Evolutionary conservation across 371 early-diverging fungal species (phyloP), one percentile per base, ranked within the genome.

Genomic region (Dichotomocladium elegans): DNA sequence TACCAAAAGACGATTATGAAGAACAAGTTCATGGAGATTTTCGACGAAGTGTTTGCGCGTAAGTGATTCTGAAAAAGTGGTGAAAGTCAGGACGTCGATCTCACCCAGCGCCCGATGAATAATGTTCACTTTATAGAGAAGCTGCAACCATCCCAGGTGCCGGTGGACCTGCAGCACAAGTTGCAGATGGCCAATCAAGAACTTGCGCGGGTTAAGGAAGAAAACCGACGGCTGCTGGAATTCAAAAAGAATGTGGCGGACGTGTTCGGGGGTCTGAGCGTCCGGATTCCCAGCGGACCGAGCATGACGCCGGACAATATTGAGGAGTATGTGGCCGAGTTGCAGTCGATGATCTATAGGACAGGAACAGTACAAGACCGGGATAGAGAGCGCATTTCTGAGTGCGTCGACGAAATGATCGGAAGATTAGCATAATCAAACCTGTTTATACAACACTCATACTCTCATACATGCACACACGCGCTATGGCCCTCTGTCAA

Each of bases 201-300:
- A 47, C 27, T 37, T 11, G 34, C 15, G 8, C 42, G 58, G 2
- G 21, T 58, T 19, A 35, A 33, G 22, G 54, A 60, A 34, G 60
- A 60, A 28, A 8, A 41, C 19, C 55, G 55, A 19, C 54, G 50
- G 22, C n/a, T 33, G 6, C 11, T 25, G 14, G 59, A 58, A 8
- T 60, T 60, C 51, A 60, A 60, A 22, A 33, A 31, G 29, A 45
- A 21, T 21, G 60, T 60, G 27, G 50, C 54, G 10, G 55, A 55
- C 17, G 55, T 60, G n/a, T 54, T 60, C 30, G 55, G 44, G 14
- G 55, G 51, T 17, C 47, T 60, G 12, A 49, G 51, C 29, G 55
- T 60, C 15, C 60, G 46, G 14, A 37, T 54, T 29, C 60, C 60
- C 14, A 45, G 55, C 14, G 44, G 43, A 3, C 27, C 41, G 14